phyloP scores from a whole-genome alignment of 805 yeast species.

The Wickerhamiella occidentalis region DNA sequence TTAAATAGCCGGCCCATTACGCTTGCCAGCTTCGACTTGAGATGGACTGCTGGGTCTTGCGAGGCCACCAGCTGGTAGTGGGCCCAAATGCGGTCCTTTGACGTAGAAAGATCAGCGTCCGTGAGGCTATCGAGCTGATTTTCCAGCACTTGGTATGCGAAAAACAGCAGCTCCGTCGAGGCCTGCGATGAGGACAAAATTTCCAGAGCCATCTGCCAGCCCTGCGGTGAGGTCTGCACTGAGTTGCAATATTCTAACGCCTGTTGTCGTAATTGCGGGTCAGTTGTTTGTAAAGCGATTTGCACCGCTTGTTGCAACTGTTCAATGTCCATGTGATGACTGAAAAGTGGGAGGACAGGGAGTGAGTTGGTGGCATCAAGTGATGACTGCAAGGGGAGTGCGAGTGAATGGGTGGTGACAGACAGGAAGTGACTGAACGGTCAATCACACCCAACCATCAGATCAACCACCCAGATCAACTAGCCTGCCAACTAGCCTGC shows the following conservation, averaged over 20 bases:
- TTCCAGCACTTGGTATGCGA: conserved; percentile 58
- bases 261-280: conserved; percentile 43
- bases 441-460: too few relatives aligned
- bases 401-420: too few relatives aligned
- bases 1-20: conserved; percentile 42
- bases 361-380: neutral
- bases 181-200: conserved; percentile 30
- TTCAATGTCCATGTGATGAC: conserved; percentile 19
- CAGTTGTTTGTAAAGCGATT: conserved; percentile 61
- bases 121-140: conserved; percentile 37
- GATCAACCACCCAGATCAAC: too few relatives aligned
- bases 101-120: conserved; percentile 35
- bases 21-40: conserved; percentile 48
- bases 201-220: conserved; percentile 37
- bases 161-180: conserved; percentile 49
- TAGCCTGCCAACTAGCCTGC: too few relatives aligned
- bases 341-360: neutral
- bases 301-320: conserved; percentile 84
- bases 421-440: too few relatives aligned
- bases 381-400: neutral
- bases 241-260: conserved; percentile 36
- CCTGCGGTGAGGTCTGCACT: conserved; percentile 34
- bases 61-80: conserved; percentile 30
- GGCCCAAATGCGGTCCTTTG: conserved; percentile 39
- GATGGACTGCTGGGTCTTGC: conserved; percentile 28